These are phyloP conservation scores for Trichoderma cornu-damae DNA, from an alignment of 2,329 filamentous ascomycete genomes.

Conservation along the genomic window DNA sequence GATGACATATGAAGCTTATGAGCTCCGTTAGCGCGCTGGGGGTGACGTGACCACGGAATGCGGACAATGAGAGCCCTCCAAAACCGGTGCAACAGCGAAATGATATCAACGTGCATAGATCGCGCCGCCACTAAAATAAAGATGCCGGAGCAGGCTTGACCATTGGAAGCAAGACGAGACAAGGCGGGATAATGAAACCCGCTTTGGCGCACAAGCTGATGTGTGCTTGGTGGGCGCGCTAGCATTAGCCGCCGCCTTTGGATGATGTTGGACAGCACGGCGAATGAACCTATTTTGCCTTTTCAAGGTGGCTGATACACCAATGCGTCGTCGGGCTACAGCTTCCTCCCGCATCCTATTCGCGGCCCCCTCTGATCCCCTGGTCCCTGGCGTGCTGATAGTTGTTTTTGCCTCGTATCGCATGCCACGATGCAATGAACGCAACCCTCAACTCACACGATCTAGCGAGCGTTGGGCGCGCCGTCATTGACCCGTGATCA, in stretches of 20 bases:
- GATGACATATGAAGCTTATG: background rate
- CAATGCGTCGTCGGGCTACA: background rate
- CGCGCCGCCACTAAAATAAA: background rate
- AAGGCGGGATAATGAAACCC: background rate
- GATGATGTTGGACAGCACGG: constrained; percentile 3
- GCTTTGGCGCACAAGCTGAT: background rate
- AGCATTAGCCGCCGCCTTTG: constrained; percentile 9
- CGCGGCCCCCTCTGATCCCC: background rate
- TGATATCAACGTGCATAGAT: background rate
- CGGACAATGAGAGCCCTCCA: too few species aligned
- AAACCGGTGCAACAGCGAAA: background rate
- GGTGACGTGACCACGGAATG: background rate
- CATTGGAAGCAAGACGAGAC: background rate
- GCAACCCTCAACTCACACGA: background rate
- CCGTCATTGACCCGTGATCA: background rate
- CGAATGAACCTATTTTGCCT: background rate
- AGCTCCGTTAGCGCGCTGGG: background rate
- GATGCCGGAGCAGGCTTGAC: background rate
- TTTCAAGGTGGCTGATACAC: background rate
- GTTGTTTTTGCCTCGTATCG: background rate
- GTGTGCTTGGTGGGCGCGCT: background rate
- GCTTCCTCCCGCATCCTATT: background rate
- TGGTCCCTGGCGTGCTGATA: background rate
- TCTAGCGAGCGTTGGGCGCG: constrained; percentile 1
- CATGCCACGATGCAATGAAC: background rate